Conservation (phyloP, 202 grass and related monocot genomes). For the Thinopyrum obtusiflorum region DNA sequence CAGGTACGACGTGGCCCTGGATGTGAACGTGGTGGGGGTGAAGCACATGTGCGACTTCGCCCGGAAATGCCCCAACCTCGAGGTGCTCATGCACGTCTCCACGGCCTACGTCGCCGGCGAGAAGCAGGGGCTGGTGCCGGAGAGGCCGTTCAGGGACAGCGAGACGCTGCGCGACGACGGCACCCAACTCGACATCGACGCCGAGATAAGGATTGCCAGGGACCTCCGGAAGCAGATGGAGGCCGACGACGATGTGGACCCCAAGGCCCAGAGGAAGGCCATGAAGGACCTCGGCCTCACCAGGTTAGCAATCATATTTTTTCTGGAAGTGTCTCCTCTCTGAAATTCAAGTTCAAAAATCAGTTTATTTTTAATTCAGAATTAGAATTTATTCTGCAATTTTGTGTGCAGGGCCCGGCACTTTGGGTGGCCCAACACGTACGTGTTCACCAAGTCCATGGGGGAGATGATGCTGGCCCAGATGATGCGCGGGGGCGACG, state of each 20-base stretch:
- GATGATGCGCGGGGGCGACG: slow-evolving; percentile 14
- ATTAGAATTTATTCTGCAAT: neutral
- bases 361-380: neutral
- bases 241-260: neutral
- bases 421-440: slow-evolving; percentile 93
- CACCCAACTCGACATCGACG: slow-evolving; percentile 54
- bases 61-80: slow-evolving; percentile 57
- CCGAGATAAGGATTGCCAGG: slow-evolving; percentile 42
- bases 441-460: slow-evolving; percentile 90
- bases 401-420: slow-evolving; percentile 36
- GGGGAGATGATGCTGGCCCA: slow-evolving; percentile 73
- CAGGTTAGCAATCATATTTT: neutral
- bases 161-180: slow-evolving; percentile 43
- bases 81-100: slow-evolving; percentile 84
- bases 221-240: slow-evolving; percentile 47
- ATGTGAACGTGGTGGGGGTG: slow-evolving; percentile 70
- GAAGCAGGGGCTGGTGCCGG: slow-evolving; percentile 51
- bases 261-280: slow-evolving; percentile 44
- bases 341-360: neutral
- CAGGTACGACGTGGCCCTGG: slow-evolving; percentile 63
- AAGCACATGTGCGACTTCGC: slow-evolving; percentile 64
- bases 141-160: slow-evolving; percentile 50
- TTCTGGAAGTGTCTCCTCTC: neutral
- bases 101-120: slow-evolving; percentile 70
- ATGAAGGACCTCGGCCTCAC: slow-evolving; percentile 74